Base-by-base conservation (phyloP, 805 yeast species). In the Candida dajiaensis region DNA sequence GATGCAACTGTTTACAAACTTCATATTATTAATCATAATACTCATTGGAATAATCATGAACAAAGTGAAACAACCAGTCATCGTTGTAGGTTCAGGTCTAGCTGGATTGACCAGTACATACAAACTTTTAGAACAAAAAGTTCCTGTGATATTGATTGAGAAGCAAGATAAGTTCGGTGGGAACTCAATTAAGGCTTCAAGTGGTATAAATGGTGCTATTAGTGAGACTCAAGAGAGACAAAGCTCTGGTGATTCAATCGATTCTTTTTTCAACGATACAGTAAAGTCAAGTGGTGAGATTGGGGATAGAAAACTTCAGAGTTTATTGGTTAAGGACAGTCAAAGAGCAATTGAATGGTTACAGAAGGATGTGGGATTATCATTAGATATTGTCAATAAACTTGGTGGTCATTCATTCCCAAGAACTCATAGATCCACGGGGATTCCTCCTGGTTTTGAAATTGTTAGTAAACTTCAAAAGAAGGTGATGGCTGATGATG, bases 391-490 rank as follows among this genome's bases (percentile, higher is more conserved):
- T 15, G 84, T 87, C 12, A 76, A 87, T n/a, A 77, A 86, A 55
- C 65, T 87, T 38, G 95, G 95, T 23, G 96, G 96, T 3, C 95
- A 87, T 59, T 81, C 89, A 1, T 78, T 73, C 42, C 81, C 88
- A 19, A 72, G 96, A 62, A 87, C 96, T 1, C 95, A 87, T 62
- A 74, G 95, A 55, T 90, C 95, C 1, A 74, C 77, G 8, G 70
- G 69, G 12, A 58, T 76, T 16, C 82, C 83, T 13, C 85, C 85
- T 4, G 85, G 85, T 0, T 76, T 71, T 61, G 82, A 78, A 39
- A 77, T 80, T 16, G 68, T 80, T 1, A 71, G 76, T 6, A 67
- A 74, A 5, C 58, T 78, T 42, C 64, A 70, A 38, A 67, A 68
- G 38, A 61, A 60, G 28, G 50, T 77, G 12, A 63, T 72, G 31